Base-by-base conservation (phyloP, 768 basidiomycete species). In the Leccinum variicolor region DNA sequence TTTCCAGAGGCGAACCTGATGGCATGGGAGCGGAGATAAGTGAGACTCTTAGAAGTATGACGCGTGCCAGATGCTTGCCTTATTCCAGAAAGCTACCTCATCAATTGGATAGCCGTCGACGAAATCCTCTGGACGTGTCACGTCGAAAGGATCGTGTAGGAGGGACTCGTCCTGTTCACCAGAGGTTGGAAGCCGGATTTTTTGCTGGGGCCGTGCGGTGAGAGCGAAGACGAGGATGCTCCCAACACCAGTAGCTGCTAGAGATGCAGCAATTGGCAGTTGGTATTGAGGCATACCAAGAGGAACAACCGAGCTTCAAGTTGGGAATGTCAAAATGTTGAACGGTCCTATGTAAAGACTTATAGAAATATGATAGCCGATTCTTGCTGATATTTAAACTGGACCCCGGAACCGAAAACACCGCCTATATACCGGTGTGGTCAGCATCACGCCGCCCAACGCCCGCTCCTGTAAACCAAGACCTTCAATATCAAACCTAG, bases 91-190 rank as follows among this genome's bases (percentile, higher is more conserved):
- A 3, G 56, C 71, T 4, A 75, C 76, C 52, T 81, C 85, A 23
- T 88, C 72, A 41, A 90, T 75, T 8, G 89, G 85, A 53, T 80
- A 80, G 4, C 89, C 89, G 59, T 90, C 85, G 13, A 85, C 58
- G 34, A 82, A 62, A 62, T 93, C 91, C 67, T 87, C 86, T 9
- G 84, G 81, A n/a, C 68, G 83, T 19, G 84, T 81, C n/a, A 93
- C 85, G 66, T 84, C 82, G 66, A 89, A 90, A 11, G 86, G 84
- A 64, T 90, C 88, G 15, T 13, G 68, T 45, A 64, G 50, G 2
- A 72, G 59, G 1, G 70, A 39, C 52, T 73, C 68, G 14, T 53
- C 52, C 11, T 54, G 61, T 59, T 64, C 72, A 9, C 61, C 60
- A 25, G 60, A 60, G 13, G 70, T 63, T 41, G 80, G 79, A 17